Evolutionary conservation across 2,329 filamentous ascomycete genomes (phyloP), one percentile per base, ranked within the genome.

Genomic region (Penicillium sp.): DNA sequence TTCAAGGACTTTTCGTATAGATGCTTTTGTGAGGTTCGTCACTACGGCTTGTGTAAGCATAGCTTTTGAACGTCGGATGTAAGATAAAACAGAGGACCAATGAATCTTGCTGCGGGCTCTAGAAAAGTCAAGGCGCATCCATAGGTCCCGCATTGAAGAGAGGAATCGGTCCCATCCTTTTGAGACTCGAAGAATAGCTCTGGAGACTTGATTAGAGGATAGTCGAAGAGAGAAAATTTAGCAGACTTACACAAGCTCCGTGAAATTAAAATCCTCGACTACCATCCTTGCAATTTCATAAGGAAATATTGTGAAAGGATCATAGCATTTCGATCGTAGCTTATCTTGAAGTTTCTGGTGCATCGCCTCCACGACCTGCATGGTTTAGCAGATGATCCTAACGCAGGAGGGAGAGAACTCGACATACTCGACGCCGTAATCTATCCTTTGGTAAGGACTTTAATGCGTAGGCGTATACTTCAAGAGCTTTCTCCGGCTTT

Each of bases 391-490:
- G 13, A 29, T 23, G 15, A 48, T 13, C 29, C 23, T 19, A 49
- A 44, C 41, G 50, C 17, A 31, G 45, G 56, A n/a, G 66, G 17
- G 19, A 44, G 46, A 13, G 17, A 51, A 48, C 54, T 54, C 19
- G 61, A 69, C 67, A 60, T 52, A 76, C 76, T 63, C 67, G 67
- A 58, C 72, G 70, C 21, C 71, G 65, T 8, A 71, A 63, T 58
- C 81, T 76, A 31, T 76, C 71, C n/a, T 75, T 69, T 9, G 80
- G 75, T 21, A 88, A 76, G 50, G 76, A 80, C 63, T 83, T 84
- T 65, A 88, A 74, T n/a, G 84, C 87, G 69, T 85, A 83, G 29
- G 82, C 79, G 72, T 88, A 88, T 26, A 88, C 81, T 11, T 82
- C 79, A 13, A 85, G 68, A 6, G 87, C 87, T 26, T 80, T 81